Percentiles rank a stretch among this genome's conserved stretches.
Evolutionary conservation across 169 alveolate species (phyloP).

Genomic region (Perkinsus marinus): DNA sequence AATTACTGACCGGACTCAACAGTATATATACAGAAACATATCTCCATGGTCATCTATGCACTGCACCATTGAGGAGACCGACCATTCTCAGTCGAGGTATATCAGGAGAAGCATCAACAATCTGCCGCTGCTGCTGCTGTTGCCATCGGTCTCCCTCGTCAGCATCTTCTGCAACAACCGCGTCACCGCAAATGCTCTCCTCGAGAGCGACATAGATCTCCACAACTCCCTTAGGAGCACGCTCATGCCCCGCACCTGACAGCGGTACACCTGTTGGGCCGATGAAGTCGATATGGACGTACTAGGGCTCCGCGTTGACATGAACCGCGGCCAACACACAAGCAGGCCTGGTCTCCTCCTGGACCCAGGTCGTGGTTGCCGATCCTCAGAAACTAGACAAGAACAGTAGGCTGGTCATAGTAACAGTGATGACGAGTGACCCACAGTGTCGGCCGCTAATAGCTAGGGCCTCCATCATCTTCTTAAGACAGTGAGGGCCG

Average conservation of each 20-base stretch:
- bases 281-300: too few species aligned
- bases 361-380: not conserved
- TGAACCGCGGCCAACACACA: not conserved
- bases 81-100: too few species aligned
- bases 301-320: not conserved
- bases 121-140: too few species aligned
- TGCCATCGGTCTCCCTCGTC: too few species aligned
- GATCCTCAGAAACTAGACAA: not conserved
- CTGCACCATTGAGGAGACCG: too few species aligned
- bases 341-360: not conserved
- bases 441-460: not conserved
- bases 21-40: too few species aligned
- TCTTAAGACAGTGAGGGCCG: not conserved
- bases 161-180: too few species aligned
- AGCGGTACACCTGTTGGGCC: too few species aligned
- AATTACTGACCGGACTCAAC: too few species aligned
- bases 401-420: not conserved
- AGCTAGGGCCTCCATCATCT: not conserved
- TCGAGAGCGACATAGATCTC: not conserved
- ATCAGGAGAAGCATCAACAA: too few species aligned
- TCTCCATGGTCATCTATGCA: too few species aligned
- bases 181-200: not conserved
- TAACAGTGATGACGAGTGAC: not conserved
- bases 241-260: not conserved
- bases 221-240: not conserved